Evolutionary conservation across 306 rosid species (phyloP).

Genomic region (Herpetospermum pedunculosum): DNA sequence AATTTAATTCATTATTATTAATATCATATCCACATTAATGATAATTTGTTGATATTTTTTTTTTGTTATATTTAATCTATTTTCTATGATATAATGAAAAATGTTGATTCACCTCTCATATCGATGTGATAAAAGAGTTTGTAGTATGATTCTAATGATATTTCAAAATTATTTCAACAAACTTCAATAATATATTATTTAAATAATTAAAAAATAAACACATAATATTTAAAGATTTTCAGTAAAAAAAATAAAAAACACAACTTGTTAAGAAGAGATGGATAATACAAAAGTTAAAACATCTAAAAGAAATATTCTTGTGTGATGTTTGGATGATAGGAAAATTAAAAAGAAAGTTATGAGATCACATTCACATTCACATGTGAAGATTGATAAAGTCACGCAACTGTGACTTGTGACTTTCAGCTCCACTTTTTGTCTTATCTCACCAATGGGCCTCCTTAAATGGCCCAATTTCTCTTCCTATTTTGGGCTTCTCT

Average conservation of each 20-base stretch:
- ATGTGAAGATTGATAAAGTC: conserved; percentile 2
- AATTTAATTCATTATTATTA: too few relatives aligned
- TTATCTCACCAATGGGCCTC: background rate
- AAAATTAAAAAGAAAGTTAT: background rate
- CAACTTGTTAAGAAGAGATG: background rate
- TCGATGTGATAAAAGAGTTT: too few relatives aligned
- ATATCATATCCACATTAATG: too few relatives aligned
- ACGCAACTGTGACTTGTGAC: background rate
- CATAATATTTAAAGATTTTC: background rate
- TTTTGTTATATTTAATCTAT: too few relatives aligned
- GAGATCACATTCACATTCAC: background rate
- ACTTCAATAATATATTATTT: too few relatives aligned
- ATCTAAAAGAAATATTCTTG: background rate
- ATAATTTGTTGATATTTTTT: too few relatives aligned
- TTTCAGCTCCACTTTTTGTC: background rate
- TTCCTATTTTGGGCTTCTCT: background rate
- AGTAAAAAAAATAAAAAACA: background rate
- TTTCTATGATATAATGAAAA: too few relatives aligned
- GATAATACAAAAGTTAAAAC: background rate
- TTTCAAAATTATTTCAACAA: too few relatives aligned
- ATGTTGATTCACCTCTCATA: too few relatives aligned
- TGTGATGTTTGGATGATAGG: background rate
- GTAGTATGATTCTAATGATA: too few relatives aligned
- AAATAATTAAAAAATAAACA: too few relatives aligned
- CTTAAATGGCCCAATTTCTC: background rate